These are phyloP conservation scores for Fragaria iinumae DNA, from an alignment of 306 rosid species.

Conservation along the genomic window DNA sequence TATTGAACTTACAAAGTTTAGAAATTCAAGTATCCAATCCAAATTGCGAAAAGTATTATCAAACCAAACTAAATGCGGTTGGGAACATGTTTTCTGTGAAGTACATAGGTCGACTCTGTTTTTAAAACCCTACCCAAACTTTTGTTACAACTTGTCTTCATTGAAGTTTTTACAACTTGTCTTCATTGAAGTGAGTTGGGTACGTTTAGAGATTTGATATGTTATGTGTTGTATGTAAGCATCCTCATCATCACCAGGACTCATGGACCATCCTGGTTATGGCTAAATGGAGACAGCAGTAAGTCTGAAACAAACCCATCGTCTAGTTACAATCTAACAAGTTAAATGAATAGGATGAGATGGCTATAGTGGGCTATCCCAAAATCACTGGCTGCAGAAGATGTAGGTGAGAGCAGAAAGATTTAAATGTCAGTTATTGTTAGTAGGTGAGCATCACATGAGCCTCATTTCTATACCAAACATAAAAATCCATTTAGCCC, in stretches of 20 bases:
- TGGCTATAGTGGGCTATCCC: conserved; percentile 8
- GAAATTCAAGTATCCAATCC: background rate
- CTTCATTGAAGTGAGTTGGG: conserved; percentile 22
- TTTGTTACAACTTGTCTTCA: conserved; percentile 23
- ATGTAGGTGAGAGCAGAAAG: conserved; percentile 40
- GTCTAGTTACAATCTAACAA: background rate
- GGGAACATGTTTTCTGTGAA: conserved; percentile 29
- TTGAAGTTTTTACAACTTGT: conserved; percentile 19
- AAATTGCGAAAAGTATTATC: background rate
- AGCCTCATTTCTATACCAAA: conserved; percentile 49
- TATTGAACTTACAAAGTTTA: background rate
- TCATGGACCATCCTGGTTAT: background rate
- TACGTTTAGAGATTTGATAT: background rate
- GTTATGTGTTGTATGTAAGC: conserved; percentile 31
- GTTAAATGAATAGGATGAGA: background rate
- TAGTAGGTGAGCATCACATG: conserved; percentile 60
- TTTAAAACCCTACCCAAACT: conserved; percentile 31
- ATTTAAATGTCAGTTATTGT: conserved; percentile 59
- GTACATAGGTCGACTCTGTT: conserved; percentile 25
- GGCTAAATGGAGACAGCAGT: background rate
- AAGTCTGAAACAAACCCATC: background rate
- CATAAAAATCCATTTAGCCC: background rate
- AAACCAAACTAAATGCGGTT: conserved; percentile 29
- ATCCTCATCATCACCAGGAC: conserved; percentile 5
- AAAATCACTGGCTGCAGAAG: conserved; percentile 23